Conservation (phyloP, 1,139 yeast genomes). For the Blastobotrys malaysiensis region DNA sequence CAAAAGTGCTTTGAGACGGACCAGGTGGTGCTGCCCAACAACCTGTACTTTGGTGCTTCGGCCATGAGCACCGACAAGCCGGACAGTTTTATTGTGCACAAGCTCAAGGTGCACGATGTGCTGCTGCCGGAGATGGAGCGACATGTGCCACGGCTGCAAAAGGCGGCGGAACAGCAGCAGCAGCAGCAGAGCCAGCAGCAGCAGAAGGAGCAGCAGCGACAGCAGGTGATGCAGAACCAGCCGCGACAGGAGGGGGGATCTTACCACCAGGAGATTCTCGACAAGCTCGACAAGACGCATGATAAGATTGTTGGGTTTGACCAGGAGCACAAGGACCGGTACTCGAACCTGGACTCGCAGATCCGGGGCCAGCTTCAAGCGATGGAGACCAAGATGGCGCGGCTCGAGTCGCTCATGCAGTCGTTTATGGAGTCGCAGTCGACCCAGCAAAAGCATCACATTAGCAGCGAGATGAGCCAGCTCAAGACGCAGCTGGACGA, state of each 20-base stretch:
- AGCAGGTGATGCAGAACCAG: constrained; percentile 5
- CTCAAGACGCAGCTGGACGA: constrained; percentile 22
- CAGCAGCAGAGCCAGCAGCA: constrained; percentile 6
- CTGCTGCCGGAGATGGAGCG: constrained; percentile 10
- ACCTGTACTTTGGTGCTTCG: constrained; percentile 33
- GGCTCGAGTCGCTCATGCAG: constrained; percentile 11
- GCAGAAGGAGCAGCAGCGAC: constrained; percentile 7
- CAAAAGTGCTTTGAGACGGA: constrained; percentile 35
- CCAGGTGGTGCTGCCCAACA: constrained; percentile 31
- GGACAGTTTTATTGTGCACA: constrained; percentile 31
- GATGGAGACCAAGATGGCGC: constrained; percentile 14
- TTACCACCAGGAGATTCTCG: constrained; percentile 15
- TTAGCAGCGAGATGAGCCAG: constrained; percentile 20
- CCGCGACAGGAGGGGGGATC: constrained; percentile 4
- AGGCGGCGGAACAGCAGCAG: not conserved
- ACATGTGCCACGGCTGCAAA: constrained; percentile 4
- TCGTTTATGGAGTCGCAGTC: constrained; percentile 8
- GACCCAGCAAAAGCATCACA: constrained; percentile 15
- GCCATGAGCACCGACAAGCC: constrained; percentile 32
- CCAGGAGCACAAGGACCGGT: constrained; percentile 7
- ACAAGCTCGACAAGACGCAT: constrained; percentile 15
- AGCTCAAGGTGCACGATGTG: constrained; percentile 18
- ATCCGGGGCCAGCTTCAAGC: constrained; percentile 11
- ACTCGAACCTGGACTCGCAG: constrained; percentile 5
- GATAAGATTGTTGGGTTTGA: constrained; percentile 12